A percentile compares a stretch with the other conserved stretches of the same genome.
phyloP scores from a whole-genome alignment of 2,329 filamentous ascomycete species.

The Cercospora berteroae region DNA sequence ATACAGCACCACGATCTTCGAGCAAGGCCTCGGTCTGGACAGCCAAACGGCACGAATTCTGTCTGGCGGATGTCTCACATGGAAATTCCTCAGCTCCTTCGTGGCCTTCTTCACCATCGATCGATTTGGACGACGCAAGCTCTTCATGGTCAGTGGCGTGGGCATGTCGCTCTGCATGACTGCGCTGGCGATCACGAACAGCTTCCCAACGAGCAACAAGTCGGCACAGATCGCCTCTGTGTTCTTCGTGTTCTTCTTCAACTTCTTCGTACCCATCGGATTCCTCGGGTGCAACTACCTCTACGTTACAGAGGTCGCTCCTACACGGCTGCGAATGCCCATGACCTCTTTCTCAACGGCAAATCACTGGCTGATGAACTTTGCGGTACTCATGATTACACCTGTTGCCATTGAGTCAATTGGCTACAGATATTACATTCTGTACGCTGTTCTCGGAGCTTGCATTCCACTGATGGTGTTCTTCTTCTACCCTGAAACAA shows the following conservation, averaged over 20 bases:
- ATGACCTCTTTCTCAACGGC: slow-evolving; percentile 59
- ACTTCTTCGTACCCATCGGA: slow-evolving; percentile 60
- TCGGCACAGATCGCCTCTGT: slow-evolving; percentile 53
- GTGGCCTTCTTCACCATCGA: slow-evolving; percentile 53
- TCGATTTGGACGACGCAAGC: slow-evolving; percentile 49
- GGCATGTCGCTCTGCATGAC: slow-evolving; percentile 58
- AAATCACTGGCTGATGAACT: slow-evolving; percentile 54
- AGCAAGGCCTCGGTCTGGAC: slow-evolving; percentile 39
- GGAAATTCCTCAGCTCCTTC: slow-evolving; percentile 54
- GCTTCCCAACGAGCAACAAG: slow-evolving; percentile 47
- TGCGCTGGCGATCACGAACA: slow-evolving; percentile 53
- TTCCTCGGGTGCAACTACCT: slow-evolving; percentile 61
- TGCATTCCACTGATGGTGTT: slow-evolving; percentile 54
- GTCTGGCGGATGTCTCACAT: slow-evolving; percentile 53
- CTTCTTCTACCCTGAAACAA: slow-evolving; percentile 53
- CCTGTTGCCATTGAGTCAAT: slow-evolving; percentile 52
- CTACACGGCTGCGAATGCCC: slow-evolving; percentile 51
- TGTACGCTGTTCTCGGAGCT: slow-evolving; percentile 49
- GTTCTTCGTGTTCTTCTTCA: slow-evolving; percentile 60
- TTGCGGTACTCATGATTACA: slow-evolving; percentile 48
- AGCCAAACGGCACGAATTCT: slow-evolving; percentile 44
- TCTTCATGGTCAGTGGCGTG: slow-evolving; percentile 53
- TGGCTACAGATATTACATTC: slow-evolving; percentile 53
- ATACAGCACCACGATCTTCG: slow-evolving; percentile 35
- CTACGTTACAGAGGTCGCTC: slow-evolving; percentile 59